Conservation (phyloP, 1,139 yeast genomes). For the Saccharomyces pastorianus region DNA sequence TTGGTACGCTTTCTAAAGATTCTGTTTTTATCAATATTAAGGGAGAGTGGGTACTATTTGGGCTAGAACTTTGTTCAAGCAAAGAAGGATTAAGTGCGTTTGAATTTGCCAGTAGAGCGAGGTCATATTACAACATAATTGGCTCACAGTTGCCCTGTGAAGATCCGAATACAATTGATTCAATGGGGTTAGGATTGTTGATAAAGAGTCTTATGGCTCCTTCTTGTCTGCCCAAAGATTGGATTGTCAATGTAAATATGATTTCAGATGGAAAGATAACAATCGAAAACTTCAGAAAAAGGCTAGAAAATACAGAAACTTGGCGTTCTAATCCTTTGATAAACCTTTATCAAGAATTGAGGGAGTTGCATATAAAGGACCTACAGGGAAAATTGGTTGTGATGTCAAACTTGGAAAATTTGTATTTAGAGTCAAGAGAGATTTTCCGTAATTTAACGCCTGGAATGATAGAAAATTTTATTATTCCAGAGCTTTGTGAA, state of each 20-base stretch:
- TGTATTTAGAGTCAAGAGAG: slow-evolving; percentile 15
- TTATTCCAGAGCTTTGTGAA: slow-evolving; percentile 61
- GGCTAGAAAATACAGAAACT: slow-evolving; percentile 12
- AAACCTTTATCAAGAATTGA: slow-evolving; percentile 21
- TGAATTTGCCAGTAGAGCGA: slow-evolving; percentile 15
- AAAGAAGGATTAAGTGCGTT: slow-evolving; percentile 35
- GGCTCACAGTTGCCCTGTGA: slow-evolving; percentile 11
- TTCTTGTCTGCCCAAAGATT: slow-evolving; percentile 14
- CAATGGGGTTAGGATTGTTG: slow-evolving; percentile 55
- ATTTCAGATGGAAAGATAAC: slow-evolving; percentile 15
- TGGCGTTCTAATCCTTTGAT: slow-evolving; percentile 19
- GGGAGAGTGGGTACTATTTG: slow-evolving; percentile 84
- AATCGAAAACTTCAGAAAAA: slow-evolving; percentile 13
- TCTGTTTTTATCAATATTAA: slow-evolving; percentile 56
- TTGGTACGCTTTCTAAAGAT: slow-evolving; percentile 53
- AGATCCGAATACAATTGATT: slow-evolving; percentile 43
- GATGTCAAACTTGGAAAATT: slow-evolving; percentile 22
- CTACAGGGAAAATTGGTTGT: slow-evolving; percentile 19
- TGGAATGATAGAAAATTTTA: slow-evolving; percentile 51
- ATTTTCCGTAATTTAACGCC: slow-evolving; percentile 33
- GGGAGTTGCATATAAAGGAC: slow-evolving; percentile 27
- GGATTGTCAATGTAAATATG: slow-evolving; percentile 13
- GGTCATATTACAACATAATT: slow-evolving; percentile 37
- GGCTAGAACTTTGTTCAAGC: slow-evolving; percentile 65
- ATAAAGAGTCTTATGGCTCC: slow-evolving; percentile 45